Evolutionary conservation across 805 yeast genomes (phyloP).

Genomic region (Saccharomycopsis oosterbeekiorum): DNA sequence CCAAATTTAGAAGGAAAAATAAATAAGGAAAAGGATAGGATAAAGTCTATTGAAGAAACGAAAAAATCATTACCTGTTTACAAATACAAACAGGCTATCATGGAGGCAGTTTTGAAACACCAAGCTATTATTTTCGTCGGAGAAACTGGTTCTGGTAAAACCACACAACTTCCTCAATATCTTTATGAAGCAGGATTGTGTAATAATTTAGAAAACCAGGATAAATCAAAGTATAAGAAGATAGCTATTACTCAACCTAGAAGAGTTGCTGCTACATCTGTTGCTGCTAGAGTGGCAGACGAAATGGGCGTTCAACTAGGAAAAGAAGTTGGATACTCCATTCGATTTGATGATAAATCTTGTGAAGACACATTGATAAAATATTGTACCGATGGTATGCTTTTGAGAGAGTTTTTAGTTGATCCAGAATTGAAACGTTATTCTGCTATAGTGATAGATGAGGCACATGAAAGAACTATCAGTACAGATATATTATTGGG

Average conservation of each 20-base stretch:
- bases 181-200: slow-evolving; percentile 76
- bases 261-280: slow-evolving; percentile 88
- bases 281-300: slow-evolving; percentile 84
- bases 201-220: slow-evolving; percentile 20
- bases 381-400: slow-evolving; percentile 95
- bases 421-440: slow-evolving; percentile 65
- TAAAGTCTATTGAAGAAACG: slow-evolving; percentile 34
- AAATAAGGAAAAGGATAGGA: slow-evolving; percentile 23
- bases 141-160: slow-evolving; percentile 91
- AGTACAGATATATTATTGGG: slow-evolving; percentile 46
- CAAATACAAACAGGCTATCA: slow-evolving; percentile 46
- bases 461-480: slow-evolving; percentile 88
- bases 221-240: slow-evolving; percentile 34
- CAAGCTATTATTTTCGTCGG: slow-evolving; percentile 74
- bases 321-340: slow-evolving; percentile 75
- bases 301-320: slow-evolving; percentile 83
- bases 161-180: slow-evolving; percentile 88
- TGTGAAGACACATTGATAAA: slow-evolving; percentile 60
- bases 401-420: slow-evolving; percentile 68
- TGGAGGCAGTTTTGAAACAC: slow-evolving; percentile 48
- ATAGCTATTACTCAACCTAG: slow-evolving; percentile 92
- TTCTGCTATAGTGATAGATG: slow-evolving; percentile 86
- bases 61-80: slow-evolving; percentile 70
- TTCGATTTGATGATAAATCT: slow-evolving; percentile 78
- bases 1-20: slow-evolving; percentile 26